phyloP scores from a whole-genome alignment of 2,329 filamentous ascomycete species.

The Nothophoma quercina region DNA sequence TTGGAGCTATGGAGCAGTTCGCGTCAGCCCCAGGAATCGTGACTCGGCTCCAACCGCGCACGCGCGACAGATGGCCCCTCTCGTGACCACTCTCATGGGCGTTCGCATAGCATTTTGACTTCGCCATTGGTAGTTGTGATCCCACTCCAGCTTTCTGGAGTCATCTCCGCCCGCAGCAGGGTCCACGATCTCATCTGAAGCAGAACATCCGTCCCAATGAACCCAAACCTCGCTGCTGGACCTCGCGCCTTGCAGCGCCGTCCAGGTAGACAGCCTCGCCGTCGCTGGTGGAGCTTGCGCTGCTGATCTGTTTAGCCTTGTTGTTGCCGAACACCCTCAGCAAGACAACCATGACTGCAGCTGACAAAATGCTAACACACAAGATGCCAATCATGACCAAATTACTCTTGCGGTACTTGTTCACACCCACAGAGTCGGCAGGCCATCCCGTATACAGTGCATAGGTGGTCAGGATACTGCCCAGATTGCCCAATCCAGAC shows the following conservation, averaged over 20 bases:
- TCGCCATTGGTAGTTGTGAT: background rate
- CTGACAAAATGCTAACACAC: slow-evolving; percentile 76
- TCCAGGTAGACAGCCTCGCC: slow-evolving; percentile 64
- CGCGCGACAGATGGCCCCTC: slow-evolving; percentile 16
- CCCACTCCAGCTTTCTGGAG: background rate
- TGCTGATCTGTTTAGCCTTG: slow-evolving; percentile 48
- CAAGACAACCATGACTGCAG: slow-evolving; percentile 71
- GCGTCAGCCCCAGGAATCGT: slow-evolving; percentile 13
- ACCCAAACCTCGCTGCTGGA: slow-evolving; percentile 52
- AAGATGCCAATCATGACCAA: slow-evolving; percentile 88
- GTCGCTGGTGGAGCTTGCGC: slow-evolving; percentile 41
- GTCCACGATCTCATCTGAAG: slow-evolving; percentile 25
- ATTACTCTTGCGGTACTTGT: slow-evolving; percentile 83
- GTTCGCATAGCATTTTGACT: slow-evolving; percentile 8
- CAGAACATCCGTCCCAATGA: slow-evolving; percentile 45
- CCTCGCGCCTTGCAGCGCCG: slow-evolving; percentile 51
- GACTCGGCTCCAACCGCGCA: slow-evolving; percentile 18
- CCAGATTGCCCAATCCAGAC: slow-evolving; percentile 85
- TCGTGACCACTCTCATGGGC: slow-evolving; percentile 15
- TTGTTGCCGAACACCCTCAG: slow-evolving; percentile 56
- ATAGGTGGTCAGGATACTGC: slow-evolving; percentile 86
- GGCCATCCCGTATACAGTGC: slow-evolving; percentile 89
- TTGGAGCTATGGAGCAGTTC: slow-evolving; percentile 15
- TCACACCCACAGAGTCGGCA: slow-evolving; percentile 71
- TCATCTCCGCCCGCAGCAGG: slow-evolving; percentile 17